Percentiles rank a stretch among this genome's conserved stretches.
These are phyloP conservation scores for Arxiozyma slooffiae DNA, from an alignment of 1,139 yeast species.

Conservation along the genomic window DNA sequence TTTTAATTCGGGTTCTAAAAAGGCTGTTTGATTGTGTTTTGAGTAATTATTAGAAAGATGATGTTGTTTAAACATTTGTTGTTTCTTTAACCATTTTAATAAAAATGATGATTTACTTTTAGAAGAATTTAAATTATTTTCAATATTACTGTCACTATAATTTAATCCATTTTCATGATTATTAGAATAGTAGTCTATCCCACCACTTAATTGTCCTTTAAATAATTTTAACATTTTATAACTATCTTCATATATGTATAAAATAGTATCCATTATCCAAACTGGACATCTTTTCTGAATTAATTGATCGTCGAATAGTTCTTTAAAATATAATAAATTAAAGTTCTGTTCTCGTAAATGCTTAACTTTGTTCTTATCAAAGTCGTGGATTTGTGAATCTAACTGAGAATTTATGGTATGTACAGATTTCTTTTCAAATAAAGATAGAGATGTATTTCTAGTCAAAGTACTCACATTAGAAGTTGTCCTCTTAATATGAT, in stretches of 20 bases:
- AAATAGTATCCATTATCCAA: constrained; percentile 21
- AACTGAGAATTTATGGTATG: neutral
- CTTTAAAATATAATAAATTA: constrained; percentile 18
- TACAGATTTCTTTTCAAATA: neutral
- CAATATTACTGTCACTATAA: neutral
- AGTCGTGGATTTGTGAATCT: no score
- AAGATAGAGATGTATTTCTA: neutral
- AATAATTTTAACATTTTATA: neutral
- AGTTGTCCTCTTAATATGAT: neutral
- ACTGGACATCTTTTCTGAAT: constrained; percentile 11
- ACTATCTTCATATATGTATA: constrained; percentile 9
- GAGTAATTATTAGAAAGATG: neutral
- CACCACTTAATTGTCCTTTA: neutral
- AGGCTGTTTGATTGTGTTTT: constrained; percentile 11
- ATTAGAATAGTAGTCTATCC: neutral
- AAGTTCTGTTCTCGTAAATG: constrained; percentile 9
- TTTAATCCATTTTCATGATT: neutral
- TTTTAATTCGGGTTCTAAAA: constrained; percentile 13
- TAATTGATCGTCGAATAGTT: constrained; percentile 17
- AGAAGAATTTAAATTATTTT: neutral
- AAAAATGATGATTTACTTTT: neutral
- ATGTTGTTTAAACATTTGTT: neutral
- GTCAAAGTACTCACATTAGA: no score
- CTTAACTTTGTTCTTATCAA: no score
- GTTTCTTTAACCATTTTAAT: constrained; percentile 11